phyloP scores from a whole-genome alignment of 306 rosid species.

The Dicorynia guianensis region DNA sequence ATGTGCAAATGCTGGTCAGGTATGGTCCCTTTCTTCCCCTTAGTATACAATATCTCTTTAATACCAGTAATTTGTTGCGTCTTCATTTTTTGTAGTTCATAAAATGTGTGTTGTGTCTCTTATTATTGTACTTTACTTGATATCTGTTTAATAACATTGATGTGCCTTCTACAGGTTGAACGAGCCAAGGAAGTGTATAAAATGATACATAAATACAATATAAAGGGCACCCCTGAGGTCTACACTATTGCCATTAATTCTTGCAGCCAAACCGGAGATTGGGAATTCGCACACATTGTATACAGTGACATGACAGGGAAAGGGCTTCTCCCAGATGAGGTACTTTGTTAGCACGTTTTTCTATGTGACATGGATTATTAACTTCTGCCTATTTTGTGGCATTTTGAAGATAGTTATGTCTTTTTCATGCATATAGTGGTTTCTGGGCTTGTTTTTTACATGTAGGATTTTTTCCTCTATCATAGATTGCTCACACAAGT shows the following conservation, averaged over 20 bases:
- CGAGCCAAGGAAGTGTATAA: constrained; percentile 82
- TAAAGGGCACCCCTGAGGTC: constrained; percentile 92
- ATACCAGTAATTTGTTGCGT: not conserved
- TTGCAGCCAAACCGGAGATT: constrained; percentile 88
- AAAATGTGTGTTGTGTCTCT: constrained; percentile 21
- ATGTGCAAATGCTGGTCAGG: constrained; percentile 93
- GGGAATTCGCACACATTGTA: constrained; percentile 80
- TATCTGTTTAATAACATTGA: constrained; percentile 28
- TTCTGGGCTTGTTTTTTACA: constrained; percentile 36
- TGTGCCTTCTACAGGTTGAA: constrained; percentile 65
- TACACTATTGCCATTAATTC: constrained; percentile 93
- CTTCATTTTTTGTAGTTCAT: constrained; percentile 30
- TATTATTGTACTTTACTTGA: constrained; percentile 26
- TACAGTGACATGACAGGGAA: constrained; percentile 79
- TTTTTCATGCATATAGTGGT: constrained; percentile 27
- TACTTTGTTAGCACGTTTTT: constrained; percentile 35
- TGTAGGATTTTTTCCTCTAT: constrained; percentile 20
- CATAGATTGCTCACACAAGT: constrained; percentile 37
- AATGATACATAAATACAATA: constrained; percentile 71
- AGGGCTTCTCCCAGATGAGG: constrained; percentile 91
- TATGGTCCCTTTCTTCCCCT: constrained; percentile 35
- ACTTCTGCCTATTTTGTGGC: constrained; percentile 11
- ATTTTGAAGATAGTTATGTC: constrained; percentile 30
- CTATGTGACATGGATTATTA: constrained; percentile 14
- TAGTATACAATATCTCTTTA: not conserved